phyloP scores from a whole-genome alignment of 805 yeast genomes.

The Torulaspora maleeae region DNA sequence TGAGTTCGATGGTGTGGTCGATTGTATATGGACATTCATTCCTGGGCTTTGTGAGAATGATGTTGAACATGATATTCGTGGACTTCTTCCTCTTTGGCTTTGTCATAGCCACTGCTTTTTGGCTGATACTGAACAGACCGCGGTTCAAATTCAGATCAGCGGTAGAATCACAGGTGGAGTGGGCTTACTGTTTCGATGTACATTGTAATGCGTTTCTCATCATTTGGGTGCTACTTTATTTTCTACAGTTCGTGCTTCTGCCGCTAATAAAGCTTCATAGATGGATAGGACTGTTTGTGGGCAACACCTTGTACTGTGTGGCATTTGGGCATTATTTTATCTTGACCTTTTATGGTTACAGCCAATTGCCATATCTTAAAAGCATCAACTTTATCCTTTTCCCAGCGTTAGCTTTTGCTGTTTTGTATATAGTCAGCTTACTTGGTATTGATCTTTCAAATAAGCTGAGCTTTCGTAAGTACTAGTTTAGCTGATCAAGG shows the following conservation, averaged over 20 bases:
- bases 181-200: constrained; percentile 93
- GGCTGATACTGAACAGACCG: constrained; percentile 66
- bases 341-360: constrained; percentile 84
- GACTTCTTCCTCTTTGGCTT: constrained; percentile 74
- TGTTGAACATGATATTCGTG: constrained; percentile 76
- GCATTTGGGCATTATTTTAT: constrained; percentile 73
- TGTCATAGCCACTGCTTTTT: constrained; percentile 63
- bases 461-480: constrained; percentile 33
- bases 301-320: constrained; percentile 71
- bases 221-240: constrained; percentile 71
- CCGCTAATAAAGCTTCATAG: constrained; percentile 65
- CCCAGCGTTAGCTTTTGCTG: constrained; percentile 57
- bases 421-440: constrained; percentile 56
- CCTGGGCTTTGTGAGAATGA: constrained; percentile 56
- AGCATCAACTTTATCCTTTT: constrained; percentile 56
- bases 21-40: constrained; percentile 66
- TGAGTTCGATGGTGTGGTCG: constrained; percentile 90
- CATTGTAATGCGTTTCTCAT: constrained; percentile 87
- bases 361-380: constrained; percentile 63
- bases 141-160: constrained; percentile 42
- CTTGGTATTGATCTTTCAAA: constrained; percentile 72
- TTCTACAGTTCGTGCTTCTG: constrained; percentile 66
- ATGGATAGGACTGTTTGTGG: constrained; percentile 65
- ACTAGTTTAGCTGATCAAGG: constrained; percentile 1
- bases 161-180: constrained; percentile 45